Base-by-base conservation (phyloP, 139 green algal genomes). In the Pseudopediastrum boryanum region DNA sequence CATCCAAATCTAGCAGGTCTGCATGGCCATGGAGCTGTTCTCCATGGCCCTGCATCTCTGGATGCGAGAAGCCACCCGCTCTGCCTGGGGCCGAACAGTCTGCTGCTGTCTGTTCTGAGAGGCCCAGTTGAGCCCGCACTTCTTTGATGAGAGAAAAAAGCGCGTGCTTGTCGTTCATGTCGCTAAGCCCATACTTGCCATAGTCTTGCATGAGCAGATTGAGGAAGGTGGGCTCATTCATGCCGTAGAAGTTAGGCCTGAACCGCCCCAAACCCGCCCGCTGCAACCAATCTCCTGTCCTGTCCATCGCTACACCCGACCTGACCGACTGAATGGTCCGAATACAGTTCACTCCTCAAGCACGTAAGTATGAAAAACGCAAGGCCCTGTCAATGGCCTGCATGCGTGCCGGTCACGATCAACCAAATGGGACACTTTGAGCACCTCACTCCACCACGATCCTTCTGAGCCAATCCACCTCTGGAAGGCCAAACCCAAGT, bases 1-100 rank as follows among this genome's bases (percentile, higher is more conserved):
- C 89, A 50, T 96, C 91, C 44, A 98, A 79, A 62, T 97, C 91
- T 35, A 97, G 82, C 42, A 97, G 81, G 0, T 81, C 82, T 29
- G 69, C 51, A 33, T 44, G 66, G n/a, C 71, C 69, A 36, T 77
- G 33, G 21, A 61, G 27, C 72, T 61, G 29, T 38, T 36, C 48
- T 19, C 56, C 51, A 41, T 52, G 43, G 2, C 43, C 33, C 46
- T 66, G 79, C 54, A 71, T 42, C 16, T 42, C 44, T 43, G 19
- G 46, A 25, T 64, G 25, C 2, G 48, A 44, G 29, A 46, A 77
- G 33, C 5, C 29, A 6, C 21, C 16, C 21, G 59, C 76, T 43
- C 31, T 27, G 44, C 54, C 59, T 31, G 44, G 48, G 31, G 65
- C 41, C 48, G 56, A 48, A 41, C 58, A 71, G 27, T 74, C 44